Evolutionary conservation across 2,329 filamentous ascomycete genomes (phyloP), one percentile per base, ranked within the genome.

Genomic region (Microsporum canis): DNA sequence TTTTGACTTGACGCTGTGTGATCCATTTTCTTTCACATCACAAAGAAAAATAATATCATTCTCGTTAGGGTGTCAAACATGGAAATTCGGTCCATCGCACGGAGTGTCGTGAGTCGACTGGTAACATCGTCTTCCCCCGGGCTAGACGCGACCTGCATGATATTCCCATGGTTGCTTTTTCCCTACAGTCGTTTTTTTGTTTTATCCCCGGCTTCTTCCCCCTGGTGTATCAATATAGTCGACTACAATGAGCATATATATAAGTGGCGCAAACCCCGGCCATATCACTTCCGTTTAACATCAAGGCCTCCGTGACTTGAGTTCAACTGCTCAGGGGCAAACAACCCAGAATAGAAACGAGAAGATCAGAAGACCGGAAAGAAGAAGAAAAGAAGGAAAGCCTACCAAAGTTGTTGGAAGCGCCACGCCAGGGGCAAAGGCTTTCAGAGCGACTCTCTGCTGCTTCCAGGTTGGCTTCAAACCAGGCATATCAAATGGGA

Each of bases 21-120:
- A 55, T 55, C 51, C 51, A 55, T 55, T 31, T 55, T 55, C 33
- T 55, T 51, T 33, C 33, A 33, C 33, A 55, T 36, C 51, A 55
- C 51, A 53, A 53, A 53, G 49, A 53, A 36, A 55, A 5, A 43
- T 5, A 34, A 34, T 34, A 55, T 34, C 31, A 34, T 31, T 23
- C 31, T n/a, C 17, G 27, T 53, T 34, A 14, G 49, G 49, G n/a
- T 31, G 47, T 53, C 27, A n/a, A 53, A 34, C 49, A 33, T 53
- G 27, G 49, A 33, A 31, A 34, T 51, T 23, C 45, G 27, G 10
- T 53, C 10, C 29, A n/a, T 53, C 8, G 31, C 27, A n/a, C 17
- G 17, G 17, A 23, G 17, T 23, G 17, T 34, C 49, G 27, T 14
- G 12, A 34, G 12, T 53, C 31, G 49, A 53, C 49, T 31, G 31